phyloP scores from a whole-genome alignment of 148 eudicot species.

The Chenopodium album region DNA sequence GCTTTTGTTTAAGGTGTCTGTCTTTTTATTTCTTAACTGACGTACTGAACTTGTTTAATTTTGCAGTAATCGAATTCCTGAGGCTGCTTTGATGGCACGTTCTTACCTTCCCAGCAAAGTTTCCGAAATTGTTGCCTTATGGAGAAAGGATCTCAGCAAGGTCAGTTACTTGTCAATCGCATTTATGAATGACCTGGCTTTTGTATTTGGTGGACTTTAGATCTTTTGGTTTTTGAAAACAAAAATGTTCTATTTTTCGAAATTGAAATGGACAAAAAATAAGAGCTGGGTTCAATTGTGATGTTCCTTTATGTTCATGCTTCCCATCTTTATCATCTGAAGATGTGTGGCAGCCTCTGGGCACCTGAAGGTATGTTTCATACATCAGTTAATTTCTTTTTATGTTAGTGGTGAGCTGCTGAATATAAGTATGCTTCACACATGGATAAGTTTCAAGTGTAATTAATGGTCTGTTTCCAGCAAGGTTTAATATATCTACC shows the following conservation, averaged over 20 bases:
- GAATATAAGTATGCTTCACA: neutral
- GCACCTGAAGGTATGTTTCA: neutral
- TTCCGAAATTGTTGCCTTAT: slow-evolving; percentile 79
- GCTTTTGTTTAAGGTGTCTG: slow-evolving; percentile 2
- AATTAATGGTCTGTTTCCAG: neutral
- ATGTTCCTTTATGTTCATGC: neutral
- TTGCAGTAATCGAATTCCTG: slow-evolving; percentile 94
- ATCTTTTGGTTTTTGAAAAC: neutral
- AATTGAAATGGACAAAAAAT: neutral
- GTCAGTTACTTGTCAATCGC: slow-evolving; percentile 34
- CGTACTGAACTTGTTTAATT: slow-evolving; percentile 23
- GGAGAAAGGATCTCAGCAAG: slow-evolving; percentile 96
- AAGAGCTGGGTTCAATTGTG: neutral
- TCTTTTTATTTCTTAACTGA: neutral
- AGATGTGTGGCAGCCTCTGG: neutral
- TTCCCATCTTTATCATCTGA: neutral
- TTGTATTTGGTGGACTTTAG: neutral
- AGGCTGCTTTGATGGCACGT: slow-evolving; percentile 95
- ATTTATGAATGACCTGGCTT: neutral
- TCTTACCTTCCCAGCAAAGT: slow-evolving; percentile 98
- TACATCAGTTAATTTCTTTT: neutral
- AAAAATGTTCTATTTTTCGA: neutral
- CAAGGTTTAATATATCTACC: neutral
- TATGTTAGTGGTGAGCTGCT: neutral
- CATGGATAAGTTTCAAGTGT: neutral